phyloP scores from a whole-genome alignment of 495 filamentous ascomycete species.

The Penicillium coffeae region DNA sequence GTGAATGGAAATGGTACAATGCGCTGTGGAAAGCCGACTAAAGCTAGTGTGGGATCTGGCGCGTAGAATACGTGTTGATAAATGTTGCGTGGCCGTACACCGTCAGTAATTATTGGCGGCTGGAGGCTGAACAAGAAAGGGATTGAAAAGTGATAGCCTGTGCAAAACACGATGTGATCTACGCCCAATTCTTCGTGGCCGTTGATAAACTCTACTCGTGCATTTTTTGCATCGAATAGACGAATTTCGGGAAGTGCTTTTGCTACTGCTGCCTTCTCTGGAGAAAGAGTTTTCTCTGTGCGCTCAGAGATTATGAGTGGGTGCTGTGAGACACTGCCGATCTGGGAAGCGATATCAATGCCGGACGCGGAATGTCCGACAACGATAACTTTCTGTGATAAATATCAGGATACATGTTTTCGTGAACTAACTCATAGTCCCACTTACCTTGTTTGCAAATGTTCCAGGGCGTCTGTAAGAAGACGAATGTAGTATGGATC shows the following conservation, averaged over 20 bases:
- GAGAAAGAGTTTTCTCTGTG: slow-evolving; percentile 1
- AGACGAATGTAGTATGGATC: slow-evolving; percentile 7
- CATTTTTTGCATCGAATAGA: neutral
- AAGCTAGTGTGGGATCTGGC: slow-evolving; percentile 6
- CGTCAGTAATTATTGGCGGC: slow-evolving; percentile 6
- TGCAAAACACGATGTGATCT: slow-evolving; percentile 9
- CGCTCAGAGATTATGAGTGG: slow-evolving; percentile 10
- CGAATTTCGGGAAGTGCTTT: slow-evolving; percentile 5
- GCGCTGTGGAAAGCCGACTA: slow-evolving; percentile 7
- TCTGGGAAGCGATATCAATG: slow-evolving; percentile 9
- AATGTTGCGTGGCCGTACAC: slow-evolving; percentile 5
- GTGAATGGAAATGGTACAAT: slow-evolving; percentile 9
- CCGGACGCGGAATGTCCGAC: slow-evolving; percentile 10
- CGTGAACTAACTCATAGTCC: neutral
- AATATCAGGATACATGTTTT: neutral
- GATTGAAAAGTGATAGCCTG: slow-evolving; percentile 9
- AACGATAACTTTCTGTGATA: slow-evolving; percentile 12
- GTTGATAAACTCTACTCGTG: slow-evolving; percentile 2
- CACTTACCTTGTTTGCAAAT: slow-evolving; percentile 7
- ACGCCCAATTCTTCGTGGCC: slow-evolving; percentile 5
- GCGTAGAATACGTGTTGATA: slow-evolving; percentile 8
- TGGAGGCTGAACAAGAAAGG: slow-evolving; percentile 7
- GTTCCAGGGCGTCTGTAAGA: slow-evolving; percentile 4
- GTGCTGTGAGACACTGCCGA: slow-evolving; percentile 6
- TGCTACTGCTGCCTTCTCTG: slow-evolving; percentile 1